A percentile compares a stretch with the other conserved stretches of the same genome.
phyloP scores from a whole-genome alignment of 768 basidiomycete genomes.

The Dentipellis sp. region DNA sequence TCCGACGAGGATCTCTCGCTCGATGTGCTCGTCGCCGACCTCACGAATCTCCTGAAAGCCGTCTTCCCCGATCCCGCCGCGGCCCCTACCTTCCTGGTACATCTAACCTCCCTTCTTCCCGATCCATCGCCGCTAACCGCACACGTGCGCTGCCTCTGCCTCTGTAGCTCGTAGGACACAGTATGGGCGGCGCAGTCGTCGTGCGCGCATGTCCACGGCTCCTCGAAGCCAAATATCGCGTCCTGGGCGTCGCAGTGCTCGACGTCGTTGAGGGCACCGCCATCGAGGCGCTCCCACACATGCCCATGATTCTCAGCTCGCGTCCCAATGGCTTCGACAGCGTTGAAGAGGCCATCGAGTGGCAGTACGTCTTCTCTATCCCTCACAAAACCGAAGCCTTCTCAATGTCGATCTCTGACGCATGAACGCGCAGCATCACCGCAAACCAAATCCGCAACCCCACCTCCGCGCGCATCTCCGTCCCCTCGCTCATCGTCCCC shows the following conservation, averaged over 20 bases:
- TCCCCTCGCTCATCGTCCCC: slow-evolving; percentile 67
- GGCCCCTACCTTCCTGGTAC: slow-evolving; percentile 70
- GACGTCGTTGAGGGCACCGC: slow-evolving; percentile 94
- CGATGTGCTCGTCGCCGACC: slow-evolving; percentile 61
- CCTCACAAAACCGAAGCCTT: no score
- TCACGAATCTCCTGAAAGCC: slow-evolving; percentile 57
- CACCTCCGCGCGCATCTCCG: slow-evolving; percentile 78
- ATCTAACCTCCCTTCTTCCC: slow-evolving; percentile 14
- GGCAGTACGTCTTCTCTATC: slow-evolving; percentile 84
- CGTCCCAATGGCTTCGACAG: slow-evolving; percentile 82
- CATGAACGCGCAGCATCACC: slow-evolving; percentile 42
- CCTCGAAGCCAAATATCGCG: slow-evolving; percentile 54
- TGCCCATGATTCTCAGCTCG: slow-evolving; percentile 80
- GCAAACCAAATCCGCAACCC: slow-evolving; percentile 79
- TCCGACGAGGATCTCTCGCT: slow-evolving; percentile 59
- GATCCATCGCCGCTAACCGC: not conserved
- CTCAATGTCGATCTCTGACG: not conserved
- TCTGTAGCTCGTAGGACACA: slow-evolving; percentile 79
- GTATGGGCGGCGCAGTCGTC: slow-evolving; percentile 92
- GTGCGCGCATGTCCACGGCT: slow-evolving; percentile 61
- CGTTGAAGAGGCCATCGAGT: slow-evolving; percentile 80
- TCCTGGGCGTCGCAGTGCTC: slow-evolving; percentile 72
- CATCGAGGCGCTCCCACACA: slow-evolving; percentile 85
- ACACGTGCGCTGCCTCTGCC: not conserved
- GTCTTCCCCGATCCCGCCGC: slow-evolving; percentile 56